Percentiles rank a stretch among this genome's conserved stretches.
Evolutionary conservation across 1,284 basidiomycete species (phyloP).

Genomic region (Rhodotorula sp.): DNA sequence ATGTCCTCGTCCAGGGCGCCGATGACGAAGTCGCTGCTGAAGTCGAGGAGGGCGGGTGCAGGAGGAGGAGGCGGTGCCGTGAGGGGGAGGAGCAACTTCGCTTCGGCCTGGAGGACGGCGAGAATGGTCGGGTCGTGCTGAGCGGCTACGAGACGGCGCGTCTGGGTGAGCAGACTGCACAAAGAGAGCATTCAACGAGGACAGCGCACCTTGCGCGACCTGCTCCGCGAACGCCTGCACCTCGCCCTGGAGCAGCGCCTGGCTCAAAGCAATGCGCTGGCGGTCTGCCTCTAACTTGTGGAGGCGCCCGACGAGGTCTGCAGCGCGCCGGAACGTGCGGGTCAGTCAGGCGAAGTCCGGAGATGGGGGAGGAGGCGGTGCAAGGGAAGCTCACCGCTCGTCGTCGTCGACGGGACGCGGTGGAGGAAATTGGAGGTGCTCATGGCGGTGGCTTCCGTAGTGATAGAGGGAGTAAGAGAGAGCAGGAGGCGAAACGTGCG

Average conservation of each 20-base stretch:
- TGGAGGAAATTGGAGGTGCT: too few relatives aligned
- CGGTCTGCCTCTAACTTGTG: background rate
- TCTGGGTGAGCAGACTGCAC: background rate
- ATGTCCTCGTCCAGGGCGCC: background rate
- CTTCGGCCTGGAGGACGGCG: background rate
- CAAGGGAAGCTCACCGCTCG: background rate
- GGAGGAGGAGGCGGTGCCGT: background rate
- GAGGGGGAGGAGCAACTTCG: background rate
- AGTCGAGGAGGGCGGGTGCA: background rate
- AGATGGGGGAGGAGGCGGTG: background rate
- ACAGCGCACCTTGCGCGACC: background rate
- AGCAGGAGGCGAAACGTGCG: too few relatives aligned
- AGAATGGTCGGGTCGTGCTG: background rate
- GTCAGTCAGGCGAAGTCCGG: background rate
- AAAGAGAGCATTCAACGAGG: too few relatives aligned
- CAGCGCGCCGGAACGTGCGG: background rate
- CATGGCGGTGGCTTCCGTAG: background rate
- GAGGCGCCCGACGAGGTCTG: background rate
- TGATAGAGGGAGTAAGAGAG: background rate
- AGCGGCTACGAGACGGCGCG: background rate
- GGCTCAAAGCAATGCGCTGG: background rate
- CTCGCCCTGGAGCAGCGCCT: background rate
- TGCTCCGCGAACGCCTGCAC: background rate
- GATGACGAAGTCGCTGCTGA: background rate
- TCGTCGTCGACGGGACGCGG: too few relatives aligned